Percentiles rank a stretch among this genome's conserved stretches.
Evolutionary conservation across 192 early-diverging fungal species (phyloP).

Genomic region (Coemansia sp.): DNA sequence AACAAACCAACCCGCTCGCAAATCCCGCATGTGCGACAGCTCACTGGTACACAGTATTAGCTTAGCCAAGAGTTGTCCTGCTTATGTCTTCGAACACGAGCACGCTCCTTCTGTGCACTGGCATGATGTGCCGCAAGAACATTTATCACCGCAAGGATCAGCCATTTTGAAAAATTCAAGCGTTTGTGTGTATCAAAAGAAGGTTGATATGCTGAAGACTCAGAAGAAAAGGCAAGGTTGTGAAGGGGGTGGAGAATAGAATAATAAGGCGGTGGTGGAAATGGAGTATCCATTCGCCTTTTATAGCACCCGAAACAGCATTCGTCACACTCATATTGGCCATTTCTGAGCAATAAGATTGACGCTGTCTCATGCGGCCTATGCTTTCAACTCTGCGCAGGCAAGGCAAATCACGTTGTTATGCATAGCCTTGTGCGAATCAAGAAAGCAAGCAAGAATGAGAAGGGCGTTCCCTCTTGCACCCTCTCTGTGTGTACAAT

Average conservation of each 20-base stretch:
- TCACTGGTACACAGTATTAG: background rate
- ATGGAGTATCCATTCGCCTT: background rate
- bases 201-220: background rate
- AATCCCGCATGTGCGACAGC: background rate
- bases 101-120: background rate
- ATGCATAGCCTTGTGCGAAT: background rate
- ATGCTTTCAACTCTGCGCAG: background rate
- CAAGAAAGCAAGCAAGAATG: background rate
- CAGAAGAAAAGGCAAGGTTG: background rate
- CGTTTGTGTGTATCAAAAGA: background rate
- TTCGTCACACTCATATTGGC: background rate
- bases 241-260: background rate
- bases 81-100: background rate
- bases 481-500: background rate
- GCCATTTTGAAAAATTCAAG: background rate
- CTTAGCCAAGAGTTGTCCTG: background rate
- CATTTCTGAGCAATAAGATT: background rate
- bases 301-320: background rate
- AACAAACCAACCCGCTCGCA: background rate
- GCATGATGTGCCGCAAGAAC: background rate
- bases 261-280: background rate
- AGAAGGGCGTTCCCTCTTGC: background rate
- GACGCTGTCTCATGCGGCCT: background rate
- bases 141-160: background rate
- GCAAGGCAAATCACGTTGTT: constrained; percentile 14